phyloP scores from a whole-genome alignment of 352 stramenopile genomes.

The Globisporangium middletonii region DNA sequence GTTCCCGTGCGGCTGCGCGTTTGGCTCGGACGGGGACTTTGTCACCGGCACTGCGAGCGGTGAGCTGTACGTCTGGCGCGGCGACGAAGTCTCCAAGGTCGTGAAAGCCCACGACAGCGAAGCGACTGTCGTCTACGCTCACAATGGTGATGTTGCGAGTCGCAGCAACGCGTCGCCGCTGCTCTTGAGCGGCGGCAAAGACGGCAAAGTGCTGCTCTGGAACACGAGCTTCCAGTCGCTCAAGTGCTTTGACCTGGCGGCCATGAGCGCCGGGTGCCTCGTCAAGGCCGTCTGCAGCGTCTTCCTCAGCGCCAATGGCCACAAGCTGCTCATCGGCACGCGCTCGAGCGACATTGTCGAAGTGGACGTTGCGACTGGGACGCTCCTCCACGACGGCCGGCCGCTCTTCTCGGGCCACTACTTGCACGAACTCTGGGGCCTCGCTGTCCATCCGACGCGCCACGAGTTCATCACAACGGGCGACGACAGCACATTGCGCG shows the following conservation, averaged over 20 bases:
- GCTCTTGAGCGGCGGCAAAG: conserved; percentile 63
- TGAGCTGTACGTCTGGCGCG: conserved; percentile 58
- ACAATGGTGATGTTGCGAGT: background rate
- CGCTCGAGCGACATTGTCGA: conserved; percentile 87
- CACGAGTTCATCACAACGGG: conserved; percentile 64
- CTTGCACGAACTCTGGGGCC: conserved; percentile 68
- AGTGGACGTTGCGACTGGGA: conserved; percentile 32
- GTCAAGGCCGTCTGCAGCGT: conserved; percentile 39
- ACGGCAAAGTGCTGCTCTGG: conserved; percentile 67
- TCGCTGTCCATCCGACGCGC: conserved; percentile 65
- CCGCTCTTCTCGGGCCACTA: conserved; percentile 65
- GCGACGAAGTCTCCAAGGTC: conserved; percentile 33
- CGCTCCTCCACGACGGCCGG: conserved; percentile 28
- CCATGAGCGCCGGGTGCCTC: conserved; percentile 29
- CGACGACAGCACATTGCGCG: conserved; percentile 74
- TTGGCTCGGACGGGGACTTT: conserved; percentile 28
- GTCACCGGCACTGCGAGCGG: conserved; percentile 45
- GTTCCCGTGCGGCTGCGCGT: conserved; percentile 40
- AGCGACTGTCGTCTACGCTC: conserved; percentile 26
- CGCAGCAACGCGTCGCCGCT: conserved; percentile 7
- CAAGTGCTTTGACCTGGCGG: conserved; percentile 51
- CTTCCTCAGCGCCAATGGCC: conserved; percentile 30
- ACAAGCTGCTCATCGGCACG: conserved; percentile 77
- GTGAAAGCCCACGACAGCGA: conserved; percentile 69
- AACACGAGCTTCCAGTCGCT: conserved; percentile 61